Evolutionary conservation across 1,139 yeast genomes (phyloP), one percentile per base, ranked within the genome.

Genomic region (Barnettozyma hawaiiensis): DNA sequence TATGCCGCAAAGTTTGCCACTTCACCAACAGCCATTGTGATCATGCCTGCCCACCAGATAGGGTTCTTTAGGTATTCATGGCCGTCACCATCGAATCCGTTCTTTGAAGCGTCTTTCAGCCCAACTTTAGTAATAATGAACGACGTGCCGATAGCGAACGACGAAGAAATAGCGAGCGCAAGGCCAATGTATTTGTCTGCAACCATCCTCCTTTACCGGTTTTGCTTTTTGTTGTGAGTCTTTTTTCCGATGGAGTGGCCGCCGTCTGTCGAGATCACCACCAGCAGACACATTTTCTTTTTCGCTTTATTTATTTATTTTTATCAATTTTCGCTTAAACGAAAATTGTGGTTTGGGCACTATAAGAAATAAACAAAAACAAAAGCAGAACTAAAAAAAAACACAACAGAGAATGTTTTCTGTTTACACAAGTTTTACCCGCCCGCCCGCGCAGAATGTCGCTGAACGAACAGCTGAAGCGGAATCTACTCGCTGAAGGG

Each of bases 21-120:
- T 61, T 87, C 97, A 5, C 97, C 97, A 29, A 87, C 65, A 2
- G 94, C 95, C 97, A 87, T 89, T 43, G 94, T 78, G 28, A 80
- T 58, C 76, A 89, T 87, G 14, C 97, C 97, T 0, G 94, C 87
- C 89, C 96, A 85, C 97, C 97, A 87, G 37, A 86, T 76, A 9
- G 97, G 96, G 60, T 85, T 86, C 51, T 75, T 79, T 48, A 87
- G 68, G 60, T 87, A 87, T 55, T 82, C 81, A 57, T 74, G 79
- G 18, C 86, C 85, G 45, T 83, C 85, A 28, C 82, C 85, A 44
- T 72, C 75, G 37, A 73, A 69, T 2, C 94, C 94, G 46, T 76
- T 78, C 45, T 75, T 70, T 12, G 84, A 73, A 2, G 94, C 83
- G 46, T 82, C 84, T 64, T 81, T 76, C 34, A 89, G 75, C 10